Evolutionary conservation across 1,139 yeast species (phyloP).

Genomic region (Hyphopichia wangnamkhiaoensis): DNA sequence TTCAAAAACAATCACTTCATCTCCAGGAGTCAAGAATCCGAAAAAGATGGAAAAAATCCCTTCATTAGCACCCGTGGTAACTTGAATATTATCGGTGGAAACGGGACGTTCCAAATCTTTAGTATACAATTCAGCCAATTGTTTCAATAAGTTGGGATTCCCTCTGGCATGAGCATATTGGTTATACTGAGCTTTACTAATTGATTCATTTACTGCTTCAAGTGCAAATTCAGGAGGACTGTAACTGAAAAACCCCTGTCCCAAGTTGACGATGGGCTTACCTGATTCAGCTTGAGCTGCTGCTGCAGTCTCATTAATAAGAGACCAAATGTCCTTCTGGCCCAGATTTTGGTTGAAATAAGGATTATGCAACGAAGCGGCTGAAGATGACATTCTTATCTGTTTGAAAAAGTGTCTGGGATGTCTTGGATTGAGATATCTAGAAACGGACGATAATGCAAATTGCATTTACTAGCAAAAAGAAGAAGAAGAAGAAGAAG

Average conservation of each 20-base stretch:
- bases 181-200: slow-evolving; percentile 70
- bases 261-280: slow-evolving; percentile 78
- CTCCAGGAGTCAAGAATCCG: slow-evolving; percentile 83
- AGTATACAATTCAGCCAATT: slow-evolving; percentile 71
- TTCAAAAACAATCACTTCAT: slow-evolving; percentile 95
- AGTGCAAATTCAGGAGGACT: slow-evolving; percentile 90
- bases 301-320: slow-evolving; percentile 94
- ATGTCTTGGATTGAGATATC: too few species aligned
- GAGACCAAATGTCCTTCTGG: slow-evolving; percentile 88
- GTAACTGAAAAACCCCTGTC: slow-evolving; percentile 96
- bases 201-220: slow-evolving; percentile 76
- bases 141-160: slow-evolving; percentile 68
- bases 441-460: neutral
- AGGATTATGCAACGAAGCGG: slow-evolving; percentile 49
- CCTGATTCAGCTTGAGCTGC: slow-evolving; percentile 65
- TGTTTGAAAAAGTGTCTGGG: neutral
- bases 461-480: neutral
- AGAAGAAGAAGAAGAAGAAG: neutral
- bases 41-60: slow-evolving; percentile 85
- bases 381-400: too few species aligned
- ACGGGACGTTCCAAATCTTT: slow-evolving; percentile 64
- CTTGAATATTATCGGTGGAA: slow-evolving; percentile 64
- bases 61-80: slow-evolving; percentile 97
- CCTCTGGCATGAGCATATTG: slow-evolving; percentile 95
- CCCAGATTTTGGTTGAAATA: slow-evolving; percentile 58